phyloP scores from a whole-genome alignment of 164 flowering plant species.

The Kingdonia uniflora region DNA sequence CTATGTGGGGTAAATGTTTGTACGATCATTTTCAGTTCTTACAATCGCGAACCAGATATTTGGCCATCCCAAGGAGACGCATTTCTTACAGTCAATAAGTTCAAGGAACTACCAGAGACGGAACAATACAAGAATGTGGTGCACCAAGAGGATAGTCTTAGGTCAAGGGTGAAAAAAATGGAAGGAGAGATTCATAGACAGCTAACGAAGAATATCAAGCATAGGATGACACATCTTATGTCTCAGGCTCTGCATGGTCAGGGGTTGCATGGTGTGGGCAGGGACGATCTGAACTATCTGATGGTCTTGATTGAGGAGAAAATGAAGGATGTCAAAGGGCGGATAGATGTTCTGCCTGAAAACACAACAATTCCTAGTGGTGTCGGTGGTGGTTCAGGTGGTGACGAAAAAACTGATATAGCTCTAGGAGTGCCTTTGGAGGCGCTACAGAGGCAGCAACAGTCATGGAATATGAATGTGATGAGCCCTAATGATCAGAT shows the following conservation, averaged over 20 bases:
- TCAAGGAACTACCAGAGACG: conserved; percentile 21
- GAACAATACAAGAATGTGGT: conserved; percentile 35
- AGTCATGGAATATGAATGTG: conserved; percentile 12
- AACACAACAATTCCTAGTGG: no score
- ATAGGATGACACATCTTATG: conserved; percentile 21
- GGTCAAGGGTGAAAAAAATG: conserved; percentile 21
- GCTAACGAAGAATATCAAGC: conserved; percentile 18
- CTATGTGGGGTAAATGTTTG: conserved; percentile 55
- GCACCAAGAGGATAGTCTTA: conserved; percentile 24
- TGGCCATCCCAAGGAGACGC: conserved; percentile 36
- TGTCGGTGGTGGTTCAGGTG: no score
- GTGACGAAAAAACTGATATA: not conserved
- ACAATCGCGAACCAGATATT: conserved; percentile 39
- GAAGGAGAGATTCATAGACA: conserved; percentile 21
- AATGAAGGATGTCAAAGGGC: conserved; percentile 2
- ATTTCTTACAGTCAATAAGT: conserved; percentile 14
- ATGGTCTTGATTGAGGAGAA: conserved; percentile 9
- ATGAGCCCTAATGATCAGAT: no score
- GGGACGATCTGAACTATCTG: conserved; percentile 12
- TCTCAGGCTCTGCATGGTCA: conserved; percentile 10
- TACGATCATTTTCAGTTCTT: conserved; percentile 35
- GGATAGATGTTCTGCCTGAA: not conserved
- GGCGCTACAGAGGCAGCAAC: conserved; percentile 11
- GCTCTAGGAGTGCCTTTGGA: conserved; percentile 7
- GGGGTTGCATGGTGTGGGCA: conserved; percentile 3